Evolutionary conservation across 108 stramenopile species (phyloP).

Genomic region (Cyclotella sp.): DNA sequence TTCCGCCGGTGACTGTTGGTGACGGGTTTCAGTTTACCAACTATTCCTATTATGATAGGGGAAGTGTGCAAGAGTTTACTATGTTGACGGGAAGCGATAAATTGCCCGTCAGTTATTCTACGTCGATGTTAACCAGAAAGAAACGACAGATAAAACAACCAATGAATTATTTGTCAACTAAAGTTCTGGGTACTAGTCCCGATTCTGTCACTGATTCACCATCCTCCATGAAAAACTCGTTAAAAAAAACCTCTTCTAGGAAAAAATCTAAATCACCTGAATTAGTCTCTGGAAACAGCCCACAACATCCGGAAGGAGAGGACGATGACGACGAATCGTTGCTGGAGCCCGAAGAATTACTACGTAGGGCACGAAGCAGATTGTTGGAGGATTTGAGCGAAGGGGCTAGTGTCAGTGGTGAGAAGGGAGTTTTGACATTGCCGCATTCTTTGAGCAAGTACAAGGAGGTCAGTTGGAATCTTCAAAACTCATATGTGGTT

Average conservation of each 20-base stretch:
- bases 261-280: neutral
- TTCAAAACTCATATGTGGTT: neutral
- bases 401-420: slow-evolving; percentile 49
- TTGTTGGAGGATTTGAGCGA: slow-evolving; percentile 86
- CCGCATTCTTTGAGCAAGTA: slow-evolving; percentile 88
- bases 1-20: neutral
- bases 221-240: neutral
- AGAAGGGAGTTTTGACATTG: slow-evolving; percentile 72
- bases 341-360: slow-evolving; percentile 71
- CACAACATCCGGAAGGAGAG: slow-evolving; percentile 5
- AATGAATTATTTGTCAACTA: neutral
- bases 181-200: slow-evolving; percentile 13
- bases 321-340: slow-evolving; percentile 64
- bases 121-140: neutral
- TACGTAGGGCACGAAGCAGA: slow-evolving; percentile 75
- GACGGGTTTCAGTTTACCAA: slow-evolving; percentile 18
- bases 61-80: slow-evolving; percentile 15
- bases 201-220: neutral
- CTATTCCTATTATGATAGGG: slow-evolving; percentile 19
- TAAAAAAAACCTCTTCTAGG: neutral
- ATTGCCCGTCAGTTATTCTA: neutral
- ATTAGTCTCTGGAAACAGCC: neutral
- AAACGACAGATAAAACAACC: slow-evolving; percentile 9
- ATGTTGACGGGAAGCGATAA: slow-evolving; percentile 1
- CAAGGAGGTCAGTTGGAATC: slow-evolving; percentile 73